Evolutionary conservation across 2,329 filamentous ascomycete species (phyloP), one percentile per base, ranked within the genome.

Genomic region (Dendryphion nanum): DNA sequence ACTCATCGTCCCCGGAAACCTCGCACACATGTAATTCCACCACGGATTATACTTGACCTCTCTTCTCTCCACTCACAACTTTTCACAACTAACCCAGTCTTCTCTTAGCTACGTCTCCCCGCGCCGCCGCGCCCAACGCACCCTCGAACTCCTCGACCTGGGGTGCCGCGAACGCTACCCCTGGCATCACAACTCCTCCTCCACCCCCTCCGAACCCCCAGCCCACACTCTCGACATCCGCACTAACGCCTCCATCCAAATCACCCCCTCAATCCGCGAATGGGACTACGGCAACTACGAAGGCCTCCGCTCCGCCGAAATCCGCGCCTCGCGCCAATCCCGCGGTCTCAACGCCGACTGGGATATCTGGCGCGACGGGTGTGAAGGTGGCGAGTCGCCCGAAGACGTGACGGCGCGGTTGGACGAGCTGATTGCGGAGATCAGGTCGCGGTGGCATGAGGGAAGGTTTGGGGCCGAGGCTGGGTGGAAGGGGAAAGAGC

Each of bases 291-390:
- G 80, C 31, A 65, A 73, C 42, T 83, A 83, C 55, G 80, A 83
- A 57, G 80, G 80, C 8, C 57, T 81, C 17, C 70, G 70, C 31
- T 69, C 67, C 6, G 53, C 64, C n/a, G 64, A 78, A 49, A 82
- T 83, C 35, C 63, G 66, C 12, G 55, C 63, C 18, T 47, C 64
- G 43, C 68, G 79, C 41, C 62, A 68, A 44, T 48, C 68, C 38
- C 61, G 67, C 6, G 76, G 76, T 70, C 49, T 77, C 78, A 35
- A 72, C 68, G 42, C 70, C 76, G 53, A 70, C 23, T 94, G 87
- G 88, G 85, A 93, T 67, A 94, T 94, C 45, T 94, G 88, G 88
- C 76, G 74, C 18, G 86, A 94, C 55, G 89, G 88, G 0, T 94
- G 89, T 63, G 84, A 83, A 1, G 86, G 83, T 3, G 89, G 88